Evolutionary conservation across 2,329 filamentous ascomycete genomes (phyloP).

Genomic region (Blastomyces parvus): DNA sequence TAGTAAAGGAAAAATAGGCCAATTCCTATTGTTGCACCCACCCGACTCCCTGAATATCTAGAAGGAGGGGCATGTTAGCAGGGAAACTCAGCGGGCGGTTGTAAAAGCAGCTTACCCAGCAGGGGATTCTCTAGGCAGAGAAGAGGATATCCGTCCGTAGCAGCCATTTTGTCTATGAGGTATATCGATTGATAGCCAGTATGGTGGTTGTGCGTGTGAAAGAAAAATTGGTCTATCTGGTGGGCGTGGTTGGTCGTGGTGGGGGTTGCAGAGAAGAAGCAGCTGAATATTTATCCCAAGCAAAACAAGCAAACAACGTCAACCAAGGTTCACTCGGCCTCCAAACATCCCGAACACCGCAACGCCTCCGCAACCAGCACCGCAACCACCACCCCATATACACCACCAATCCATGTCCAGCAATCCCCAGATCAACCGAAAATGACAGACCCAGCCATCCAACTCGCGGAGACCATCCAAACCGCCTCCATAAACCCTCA

Average conservation of each 20-base stretch:
- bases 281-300: neutral
- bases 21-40: slow-evolving; percentile 29
- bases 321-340: too few relatives aligned
- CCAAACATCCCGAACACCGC: too few relatives aligned
- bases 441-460: slow-evolving; percentile 52
- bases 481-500: slow-evolving; percentile 64
- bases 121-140: slow-evolving; percentile 96
- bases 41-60: slow-evolving; percentile 82
- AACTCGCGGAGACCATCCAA: slow-evolving; percentile 72
- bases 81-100: slow-evolving; percentile 8
- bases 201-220: neutral
- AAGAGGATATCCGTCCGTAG: slow-evolving; percentile 72
- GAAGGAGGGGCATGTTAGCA: slow-evolving; percentile 18
- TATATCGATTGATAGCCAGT: neutral
- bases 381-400: neutral
- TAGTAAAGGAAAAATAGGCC: neutral
- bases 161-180: slow-evolving; percentile 50
- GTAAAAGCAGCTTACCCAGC: slow-evolving; percentile 54
- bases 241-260: neutral
- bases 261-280: neutral
- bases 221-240: slow-evolving; percentile 6
- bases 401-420: neutral
- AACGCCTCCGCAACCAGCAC: too few relatives aligned
- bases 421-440: slow-evolving; percentile 9
- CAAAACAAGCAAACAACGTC: neutral